Percentiles rank a stretch among this genome's conserved stretches.
phyloP scores from a whole-genome alignment of 495 filamentous ascomycete genomes.

The Podospora fimiseda region DNA sequence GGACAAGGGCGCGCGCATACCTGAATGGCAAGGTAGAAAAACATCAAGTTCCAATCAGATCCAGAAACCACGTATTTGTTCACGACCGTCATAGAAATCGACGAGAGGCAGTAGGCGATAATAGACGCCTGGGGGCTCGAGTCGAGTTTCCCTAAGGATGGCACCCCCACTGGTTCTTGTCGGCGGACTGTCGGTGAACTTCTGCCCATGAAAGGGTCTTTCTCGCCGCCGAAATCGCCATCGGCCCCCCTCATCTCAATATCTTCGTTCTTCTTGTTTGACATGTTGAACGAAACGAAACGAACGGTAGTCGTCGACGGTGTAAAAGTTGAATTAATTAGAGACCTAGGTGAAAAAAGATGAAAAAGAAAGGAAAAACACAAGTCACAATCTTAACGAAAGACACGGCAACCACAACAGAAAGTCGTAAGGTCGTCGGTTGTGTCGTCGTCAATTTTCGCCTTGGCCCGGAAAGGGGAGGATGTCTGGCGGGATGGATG shows the following conservation, averaged over 20 bases:
- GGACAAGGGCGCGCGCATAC: constrained; percentile 41
- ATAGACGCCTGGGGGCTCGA: constrained; percentile 77
- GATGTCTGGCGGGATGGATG: constrained; percentile 2
- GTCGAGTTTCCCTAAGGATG: constrained; percentile 43
- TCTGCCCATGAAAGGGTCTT: constrained; percentile 48
- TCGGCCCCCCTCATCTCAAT: constrained; percentile 60
- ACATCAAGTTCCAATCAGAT: constrained; percentile 88
- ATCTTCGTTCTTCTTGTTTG: constrained; percentile 82
- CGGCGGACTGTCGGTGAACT: constrained; percentile 29
- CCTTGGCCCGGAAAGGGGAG: not conserved
- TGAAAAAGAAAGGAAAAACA: not conserved
- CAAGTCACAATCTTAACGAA: no score
- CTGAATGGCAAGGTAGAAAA: constrained; percentile 88
- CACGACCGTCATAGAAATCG: constrained; percentile 97
- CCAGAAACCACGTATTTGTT: constrained; percentile 98
- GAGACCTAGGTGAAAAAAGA: not conserved
- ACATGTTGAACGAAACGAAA: constrained; percentile 27
- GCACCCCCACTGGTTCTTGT: constrained; percentile 32
- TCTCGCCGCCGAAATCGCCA: constrained; percentile 46
- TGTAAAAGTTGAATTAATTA: not conserved
- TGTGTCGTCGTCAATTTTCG: not conserved
- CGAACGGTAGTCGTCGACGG: not conserved
- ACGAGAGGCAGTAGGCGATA: constrained; percentile 84
- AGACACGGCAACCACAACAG: no score
- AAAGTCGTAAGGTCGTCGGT: no score